Evolutionary conservation across 495 filamentous ascomycete genomes (phyloP), one percentile per base, ranked within the genome.

Genomic region (Chaetomium cochliodes): DNA sequence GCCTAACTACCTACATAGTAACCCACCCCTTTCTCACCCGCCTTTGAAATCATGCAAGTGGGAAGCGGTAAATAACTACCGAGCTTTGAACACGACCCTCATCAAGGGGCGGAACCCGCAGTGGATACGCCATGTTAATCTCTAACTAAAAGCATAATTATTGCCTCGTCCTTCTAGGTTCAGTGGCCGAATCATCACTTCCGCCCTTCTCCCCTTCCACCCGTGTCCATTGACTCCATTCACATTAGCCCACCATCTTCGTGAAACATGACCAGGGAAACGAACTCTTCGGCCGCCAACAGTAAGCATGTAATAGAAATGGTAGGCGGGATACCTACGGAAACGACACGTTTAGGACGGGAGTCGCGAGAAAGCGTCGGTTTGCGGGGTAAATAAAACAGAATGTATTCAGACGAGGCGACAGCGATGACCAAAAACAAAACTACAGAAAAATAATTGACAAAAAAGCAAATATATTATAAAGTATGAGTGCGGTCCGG

Each of bases 401-500:
- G 33, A 37, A 8, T 12, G 33, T 37, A 39, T 56, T 22, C 9
- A 41, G 20, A 25, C 3, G n/a, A 37, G 2, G 28, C 2, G 9
- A 20, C 28, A 37, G n/a, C 26, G 12, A 37, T 37, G 22, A 2
- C 25, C 23, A 55, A 55, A 18, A 18, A 28, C 30, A 33, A 55
- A 25, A 30, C 28, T 30, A 30, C 28, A n/a, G 28, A 22, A 18
- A 46, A 56, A 3, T 33, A 61, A 8, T 42, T 42, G 57, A 58
- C 25, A 30, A 37, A 58, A 25, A 30, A 46, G 44, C 52, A 58
- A 28, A 62, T 62, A 52, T 62, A 59, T 58, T 54, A 59, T 26
- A 59, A 41, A 28, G 47, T 37, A 44, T 16, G 18, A 44, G 55
- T 30, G 33, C 54, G 49, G 47, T 22, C 62, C 30, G 37, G 55